Evolutionary conservation across 2,329 filamentous ascomycete species (phyloP).

Genomic region (Fusarium praegraminearum): DNA sequence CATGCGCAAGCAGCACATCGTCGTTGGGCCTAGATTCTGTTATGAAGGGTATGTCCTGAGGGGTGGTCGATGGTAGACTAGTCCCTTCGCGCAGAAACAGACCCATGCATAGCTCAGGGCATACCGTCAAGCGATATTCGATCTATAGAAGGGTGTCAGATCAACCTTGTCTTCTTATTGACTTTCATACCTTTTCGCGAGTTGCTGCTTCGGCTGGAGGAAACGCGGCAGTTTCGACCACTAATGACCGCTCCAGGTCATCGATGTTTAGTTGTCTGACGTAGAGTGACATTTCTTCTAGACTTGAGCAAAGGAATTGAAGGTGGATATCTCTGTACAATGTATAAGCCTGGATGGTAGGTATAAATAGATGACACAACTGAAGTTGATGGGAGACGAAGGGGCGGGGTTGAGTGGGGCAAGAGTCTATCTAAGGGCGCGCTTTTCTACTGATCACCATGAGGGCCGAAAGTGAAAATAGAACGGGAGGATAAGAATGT

Average conservation of each 20-base stretch:
- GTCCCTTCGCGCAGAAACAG: conserved; percentile 36
- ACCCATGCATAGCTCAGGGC: conserved; percentile 47
- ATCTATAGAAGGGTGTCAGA: conserved; percentile 40
- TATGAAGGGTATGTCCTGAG: conserved; percentile 26
- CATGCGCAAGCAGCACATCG: conserved; percentile 45
- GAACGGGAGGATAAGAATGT: not conserved
- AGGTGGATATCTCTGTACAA: rapidly evolving
- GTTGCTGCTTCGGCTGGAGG: conserved; percentile 48
- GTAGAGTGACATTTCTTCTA: conserved; percentile 39
- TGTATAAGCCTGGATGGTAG: not conserved
- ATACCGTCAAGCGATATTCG: conserved; percentile 48
- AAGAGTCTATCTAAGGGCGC: not conserved
- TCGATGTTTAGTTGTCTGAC: conserved; percentile 40
- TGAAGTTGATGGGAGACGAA: not conserved
- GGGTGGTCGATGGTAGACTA: conserved; percentile 8
- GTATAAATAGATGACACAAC: no score
- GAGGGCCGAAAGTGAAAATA: not conserved
- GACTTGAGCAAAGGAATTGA: rapidly evolving
- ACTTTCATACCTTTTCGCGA: conserved; percentile 43
- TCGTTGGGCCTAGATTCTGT: conserved; percentile 3
- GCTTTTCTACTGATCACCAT: not conserved
- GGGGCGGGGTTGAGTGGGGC: conserved; percentile 24
- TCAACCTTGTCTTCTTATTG: rapidly evolving
- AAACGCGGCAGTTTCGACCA: conserved; percentile 48
- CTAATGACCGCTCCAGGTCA: conserved; percentile 44